These are phyloP conservation scores for Corylus americana DNA, from an alignment of 306 rosid genomes.

Conservation along the genomic window DNA sequence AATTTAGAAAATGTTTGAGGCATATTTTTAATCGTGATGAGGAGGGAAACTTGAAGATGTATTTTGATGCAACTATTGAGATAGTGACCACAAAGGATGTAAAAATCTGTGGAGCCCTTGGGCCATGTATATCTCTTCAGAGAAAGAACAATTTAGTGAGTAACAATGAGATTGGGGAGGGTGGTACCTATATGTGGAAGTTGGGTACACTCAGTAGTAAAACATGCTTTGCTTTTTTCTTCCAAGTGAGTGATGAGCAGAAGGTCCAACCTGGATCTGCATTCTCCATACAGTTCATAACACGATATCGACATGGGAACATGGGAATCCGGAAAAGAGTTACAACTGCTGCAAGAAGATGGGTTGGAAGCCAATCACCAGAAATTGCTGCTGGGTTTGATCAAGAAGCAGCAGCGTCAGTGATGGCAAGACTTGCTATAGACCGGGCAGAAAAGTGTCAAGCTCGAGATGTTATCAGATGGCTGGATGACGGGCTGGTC, in stretches of 20 bases:
- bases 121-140: slow-evolving; percentile 79
- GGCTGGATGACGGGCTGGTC: slow-evolving; percentile 79
- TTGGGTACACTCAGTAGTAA: slow-evolving; percentile 61
- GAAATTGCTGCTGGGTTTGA: slow-evolving; percentile 85
- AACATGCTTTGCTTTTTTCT: slow-evolving; percentile 87
- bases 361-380: slow-evolving; percentile 75
- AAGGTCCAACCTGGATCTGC: slow-evolving; percentile 78
- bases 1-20: slow-evolving; percentile 68
- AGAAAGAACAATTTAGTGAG: slow-evolving; percentile 59
- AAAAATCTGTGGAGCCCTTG: slow-evolving; percentile 88
- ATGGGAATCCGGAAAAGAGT: slow-evolving; percentile 65
- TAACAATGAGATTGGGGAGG: slow-evolving; percentile 64
- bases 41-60: slow-evolving; percentile 67
- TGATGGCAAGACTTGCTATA: slow-evolving; percentile 85
- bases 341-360: slow-evolving; percentile 91
- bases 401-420: slow-evolving; percentile 91
- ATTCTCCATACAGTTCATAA: slow-evolving; percentile 74
- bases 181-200: slow-evolving; percentile 82
- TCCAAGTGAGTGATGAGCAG: slow-evolving; percentile 63
- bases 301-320: slow-evolving; percentile 72
- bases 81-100: slow-evolving; percentile 79
- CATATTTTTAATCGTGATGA: slow-evolving; percentile 54
- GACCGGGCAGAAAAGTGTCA: slow-evolving; percentile 71
- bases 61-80: slow-evolving; percentile 80
- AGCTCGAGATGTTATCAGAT: slow-evolving; percentile 82